A percentile compares a stretch with the other conserved stretches of the same genome.
These are phyloP conservation scores for Suhomyces choctaworum DNA, from an alignment of 1,139 yeast species.

Conservation along the genomic window DNA sequence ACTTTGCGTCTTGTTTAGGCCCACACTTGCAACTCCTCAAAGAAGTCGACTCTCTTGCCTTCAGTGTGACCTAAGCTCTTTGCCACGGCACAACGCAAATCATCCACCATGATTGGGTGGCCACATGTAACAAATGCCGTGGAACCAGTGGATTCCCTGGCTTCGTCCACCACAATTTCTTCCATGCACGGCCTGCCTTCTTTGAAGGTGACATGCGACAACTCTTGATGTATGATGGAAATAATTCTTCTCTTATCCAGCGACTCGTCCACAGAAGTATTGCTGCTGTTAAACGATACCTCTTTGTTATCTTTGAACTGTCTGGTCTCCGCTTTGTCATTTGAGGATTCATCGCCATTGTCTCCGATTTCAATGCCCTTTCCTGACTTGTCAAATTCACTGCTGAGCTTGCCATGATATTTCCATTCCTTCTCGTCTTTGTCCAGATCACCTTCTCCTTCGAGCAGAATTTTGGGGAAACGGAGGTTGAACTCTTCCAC, in stretches of 20 bases:
- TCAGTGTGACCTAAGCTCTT: constrained; percentile 10
- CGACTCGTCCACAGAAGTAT: not conserved
- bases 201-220: constrained; percentile 24
- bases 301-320: not conserved
- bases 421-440: constrained; percentile 7
- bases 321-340: not conserved
- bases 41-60: constrained; percentile 36
- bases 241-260: constrained; percentile 10
- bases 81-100: constrained; percentile 15
- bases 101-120: constrained; percentile 53
- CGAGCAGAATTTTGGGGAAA: constrained; percentile 2
- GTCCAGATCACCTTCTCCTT: constrained; percentile 5
- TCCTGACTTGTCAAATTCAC: not conserved
- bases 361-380: not conserved
- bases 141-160: constrained; percentile 26
- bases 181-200: constrained; percentile 35
- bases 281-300: not conserved
- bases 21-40: constrained; percentile 45
- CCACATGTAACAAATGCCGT: constrained; percentile 51
- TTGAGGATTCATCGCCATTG: not conserved
- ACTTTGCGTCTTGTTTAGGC: too few species aligned
- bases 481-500: constrained; percentile 22
- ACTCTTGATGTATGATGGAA: constrained; percentile 19
- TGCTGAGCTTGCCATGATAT: not conserved
- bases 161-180: constrained; percentile 25